These are phyloP conservation scores for Penicillium soppii DNA, from an alignment of 495 filamentous ascomycete species.

Conservation along the genomic window DNA sequence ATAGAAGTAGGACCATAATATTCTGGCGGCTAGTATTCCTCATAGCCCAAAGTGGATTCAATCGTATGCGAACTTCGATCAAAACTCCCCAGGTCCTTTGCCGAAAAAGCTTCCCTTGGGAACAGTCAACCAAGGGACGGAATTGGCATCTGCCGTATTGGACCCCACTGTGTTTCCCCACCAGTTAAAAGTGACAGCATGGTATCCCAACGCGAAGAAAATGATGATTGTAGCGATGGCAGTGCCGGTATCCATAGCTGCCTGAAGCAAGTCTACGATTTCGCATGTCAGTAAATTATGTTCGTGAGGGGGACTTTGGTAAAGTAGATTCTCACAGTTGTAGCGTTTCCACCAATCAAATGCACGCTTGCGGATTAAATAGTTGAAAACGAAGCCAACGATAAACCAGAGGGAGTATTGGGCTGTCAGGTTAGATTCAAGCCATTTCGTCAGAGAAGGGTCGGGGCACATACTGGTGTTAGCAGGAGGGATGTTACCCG, in stretches of 20 bases:
- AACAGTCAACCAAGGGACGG: slow-evolving; percentile 24
- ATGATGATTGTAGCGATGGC: slow-evolving; percentile 57
- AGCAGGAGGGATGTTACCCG: slow-evolving; percentile 42
- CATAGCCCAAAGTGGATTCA: background rate
- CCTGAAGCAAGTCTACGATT: slow-evolving; percentile 52
- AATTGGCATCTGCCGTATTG: slow-evolving; percentile 23
- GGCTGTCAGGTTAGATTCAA: slow-evolving; percentile 12
- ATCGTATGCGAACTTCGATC: background rate
- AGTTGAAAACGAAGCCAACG: slow-evolving; percentile 62
- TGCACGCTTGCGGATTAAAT: slow-evolving; percentile 53
- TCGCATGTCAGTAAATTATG: background rate
- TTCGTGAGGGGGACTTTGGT: background rate
- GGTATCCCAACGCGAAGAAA: slow-evolving; percentile 54
- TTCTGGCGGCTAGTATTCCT: background rate
- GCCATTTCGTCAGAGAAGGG: background rate
- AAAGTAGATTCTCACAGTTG: slow-evolving; percentile 44
- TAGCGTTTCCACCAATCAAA: slow-evolving; percentile 67
- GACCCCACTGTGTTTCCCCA: slow-evolving; percentile 30
- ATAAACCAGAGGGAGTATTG: slow-evolving; percentile 52
- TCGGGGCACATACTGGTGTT: slow-evolving; percentile 22
- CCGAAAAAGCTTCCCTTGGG: slow-evolving; percentile 28
- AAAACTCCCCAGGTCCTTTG: slow-evolving; percentile 25
- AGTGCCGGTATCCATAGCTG: slow-evolving; percentile 64
- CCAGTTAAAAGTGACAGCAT: slow-evolving; percentile 20
- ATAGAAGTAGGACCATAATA: background rate